Evolutionary conservation across 495 filamentous ascomycete species (phyloP).

Genomic region (Talaromyces ruber): DNA sequence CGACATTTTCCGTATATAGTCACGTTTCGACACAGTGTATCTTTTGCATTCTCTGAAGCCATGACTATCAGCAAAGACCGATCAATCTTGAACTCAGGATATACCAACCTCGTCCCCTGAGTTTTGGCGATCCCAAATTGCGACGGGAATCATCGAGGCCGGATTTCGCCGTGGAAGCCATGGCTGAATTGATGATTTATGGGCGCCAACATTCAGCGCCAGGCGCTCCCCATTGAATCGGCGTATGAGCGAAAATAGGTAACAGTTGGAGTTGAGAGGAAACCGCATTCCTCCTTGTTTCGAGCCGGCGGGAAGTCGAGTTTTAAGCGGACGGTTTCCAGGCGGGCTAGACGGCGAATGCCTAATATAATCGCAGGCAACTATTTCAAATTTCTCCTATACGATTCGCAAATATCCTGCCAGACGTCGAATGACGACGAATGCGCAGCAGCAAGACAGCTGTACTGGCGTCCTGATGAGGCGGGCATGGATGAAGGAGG

Average conservation of each 20-base stretch:
- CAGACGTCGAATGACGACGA: constrained; percentile 6
- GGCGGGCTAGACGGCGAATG: background rate
- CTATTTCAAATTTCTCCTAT: background rate
- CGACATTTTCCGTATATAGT: constrained; percentile 91
- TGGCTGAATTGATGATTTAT: constrained; percentile 23
- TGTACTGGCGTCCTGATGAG: background rate
- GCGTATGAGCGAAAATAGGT: constrained; percentile 18
- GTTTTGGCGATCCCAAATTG: constrained; percentile 48
- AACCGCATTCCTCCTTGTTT: constrained; percentile 35
- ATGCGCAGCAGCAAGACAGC: constrained; percentile 6
- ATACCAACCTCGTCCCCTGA: constrained; percentile 53
- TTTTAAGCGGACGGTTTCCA: background rate
- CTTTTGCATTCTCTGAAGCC: constrained; percentile 58
- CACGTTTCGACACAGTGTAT: constrained; percentile 87
- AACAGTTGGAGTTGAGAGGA: constrained; percentile 24
- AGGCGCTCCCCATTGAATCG: constrained; percentile 35
- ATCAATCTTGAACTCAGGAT: background rate
- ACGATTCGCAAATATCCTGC: background rate
- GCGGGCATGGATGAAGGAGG: constrained; percentile 6
- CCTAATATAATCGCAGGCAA: background rate
- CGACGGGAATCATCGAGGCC: constrained; percentile 37
- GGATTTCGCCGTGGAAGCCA: constrained; percentile 37
- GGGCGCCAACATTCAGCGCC: constrained; percentile 26
- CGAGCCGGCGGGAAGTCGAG: background rate
- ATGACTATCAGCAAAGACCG: background rate